Evolutionary conservation across 352 stramenopile genomes (phyloP).

Genomic region (Plasmopara muralis): DNA sequence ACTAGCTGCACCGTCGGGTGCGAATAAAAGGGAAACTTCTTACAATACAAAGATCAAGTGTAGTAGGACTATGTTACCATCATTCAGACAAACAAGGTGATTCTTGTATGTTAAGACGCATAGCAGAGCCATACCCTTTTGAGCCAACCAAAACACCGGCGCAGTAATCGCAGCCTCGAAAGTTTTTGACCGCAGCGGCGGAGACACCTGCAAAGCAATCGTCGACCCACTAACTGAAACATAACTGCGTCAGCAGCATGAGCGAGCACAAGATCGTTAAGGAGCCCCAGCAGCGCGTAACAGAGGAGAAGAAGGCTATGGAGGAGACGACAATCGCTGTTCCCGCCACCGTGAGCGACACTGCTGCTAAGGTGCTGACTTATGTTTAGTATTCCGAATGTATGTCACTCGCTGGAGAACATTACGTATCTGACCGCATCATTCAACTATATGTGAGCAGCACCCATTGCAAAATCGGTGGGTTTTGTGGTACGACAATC

Average conservation of each 20-base stretch:
- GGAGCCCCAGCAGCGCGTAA: constrained; percentile 15
- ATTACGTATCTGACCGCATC: constrained; percentile 11
- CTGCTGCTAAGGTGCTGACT: constrained; percentile 50
- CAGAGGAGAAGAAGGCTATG: constrained; percentile 17
- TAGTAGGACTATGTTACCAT: not conserved
- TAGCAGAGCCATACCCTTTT: constrained; percentile 17
- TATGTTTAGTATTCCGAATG: not conserved
- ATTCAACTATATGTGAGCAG: constrained; percentile 23
- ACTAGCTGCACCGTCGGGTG: constrained; percentile 1
- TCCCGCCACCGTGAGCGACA: constrained; percentile 32
- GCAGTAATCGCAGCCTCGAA: constrained; percentile 14
- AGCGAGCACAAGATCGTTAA: constrained; percentile 37
- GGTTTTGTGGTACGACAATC: constrained; percentile 88
- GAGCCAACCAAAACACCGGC: constrained; percentile 27
- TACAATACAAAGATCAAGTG: constrained; percentile 9
- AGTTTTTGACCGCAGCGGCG: constrained; percentile 15
- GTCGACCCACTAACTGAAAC: constrained; percentile 5
- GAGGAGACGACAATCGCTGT: constrained; percentile 27
- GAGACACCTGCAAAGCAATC: not conserved
- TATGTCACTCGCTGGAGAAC: not conserved
- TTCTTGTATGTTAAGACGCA: not conserved
- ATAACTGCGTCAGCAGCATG: constrained; percentile 25
- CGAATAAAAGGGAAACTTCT: constrained; percentile 17
- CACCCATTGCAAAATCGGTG: constrained; percentile 84
- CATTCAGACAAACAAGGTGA: not conserved